phyloP scores from a whole-genome alignment of 2,329 filamentous ascomycete genomes.

The Cercospora beticola region DNA sequence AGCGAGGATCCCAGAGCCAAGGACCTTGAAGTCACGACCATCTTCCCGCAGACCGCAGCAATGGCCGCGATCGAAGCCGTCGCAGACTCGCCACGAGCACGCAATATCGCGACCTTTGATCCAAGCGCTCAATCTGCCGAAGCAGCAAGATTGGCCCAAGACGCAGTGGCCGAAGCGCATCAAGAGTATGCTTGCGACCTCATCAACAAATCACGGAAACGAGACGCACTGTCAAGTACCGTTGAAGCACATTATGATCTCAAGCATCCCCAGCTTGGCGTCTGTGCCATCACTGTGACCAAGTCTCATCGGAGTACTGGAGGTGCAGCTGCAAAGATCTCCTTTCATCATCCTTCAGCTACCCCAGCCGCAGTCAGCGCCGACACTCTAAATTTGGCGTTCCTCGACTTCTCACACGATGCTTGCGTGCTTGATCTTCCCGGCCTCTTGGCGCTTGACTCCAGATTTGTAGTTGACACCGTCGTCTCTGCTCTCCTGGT shows the following conservation, averaged over 20 bases:
- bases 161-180: slow-evolving; percentile 60
- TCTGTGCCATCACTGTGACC: slow-evolving; percentile 44
- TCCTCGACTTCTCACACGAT: slow-evolving; percentile 46
- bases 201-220: slow-evolving; percentile 56
- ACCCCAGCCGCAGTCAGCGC: slow-evolving; percentile 42
- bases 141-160: slow-evolving; percentile 60
- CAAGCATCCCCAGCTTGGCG: slow-evolving; percentile 47
- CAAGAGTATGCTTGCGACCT: slow-evolving; percentile 69
- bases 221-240: slow-evolving; percentile 26
- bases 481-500: slow-evolving; percentile 45
- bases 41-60: slow-evolving; percentile 51
- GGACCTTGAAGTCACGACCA: slow-evolving; percentile 28
- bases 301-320: slow-evolving; percentile 32
- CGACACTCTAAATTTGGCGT: slow-evolving; percentile 44
- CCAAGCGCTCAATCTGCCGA: slow-evolving; percentile 64
- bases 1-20: slow-evolving; percentile 2
- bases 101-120: slow-evolving; percentile 63
- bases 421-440: slow-evolving; percentile 47
- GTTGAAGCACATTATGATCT: slow-evolving; percentile 45
- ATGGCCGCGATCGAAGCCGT: slow-evolving; percentile 48
- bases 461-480: slow-evolving; percentile 49
- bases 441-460: slow-evolving; percentile 45
- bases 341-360: slow-evolving; percentile 42
- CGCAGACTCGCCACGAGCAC: slow-evolving; percentile 47
- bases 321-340: slow-evolving; percentile 30